phyloP scores from a whole-genome alignment of 352 stramenopile species.

The Globisporangium uncinulatum region DNA sequence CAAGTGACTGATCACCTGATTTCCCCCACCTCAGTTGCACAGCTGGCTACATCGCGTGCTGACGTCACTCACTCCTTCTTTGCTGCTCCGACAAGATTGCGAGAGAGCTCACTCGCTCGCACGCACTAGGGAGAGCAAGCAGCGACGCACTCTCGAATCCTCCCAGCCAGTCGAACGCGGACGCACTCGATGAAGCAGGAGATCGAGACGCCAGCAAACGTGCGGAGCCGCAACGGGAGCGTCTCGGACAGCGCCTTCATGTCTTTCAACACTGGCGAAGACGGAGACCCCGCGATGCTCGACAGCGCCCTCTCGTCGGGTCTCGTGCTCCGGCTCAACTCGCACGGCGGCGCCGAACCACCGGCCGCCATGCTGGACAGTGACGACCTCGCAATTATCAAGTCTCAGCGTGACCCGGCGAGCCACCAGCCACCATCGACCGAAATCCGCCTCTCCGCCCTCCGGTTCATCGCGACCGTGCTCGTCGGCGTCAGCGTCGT shows the following conservation, averaged over 20 bases:
- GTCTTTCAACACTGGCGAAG: neutral
- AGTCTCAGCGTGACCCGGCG: slow-evolving; percentile 1
- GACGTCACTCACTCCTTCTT: too few relatives aligned
- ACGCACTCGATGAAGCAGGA: neutral
- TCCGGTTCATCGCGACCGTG: slow-evolving; percentile 4
- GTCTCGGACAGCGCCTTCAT: slow-evolving; percentile 5
- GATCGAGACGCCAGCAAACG: neutral
- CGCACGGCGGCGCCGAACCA: neutral
- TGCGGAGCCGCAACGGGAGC: neutral
- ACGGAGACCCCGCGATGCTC: neutral
- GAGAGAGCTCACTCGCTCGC: too few relatives aligned
- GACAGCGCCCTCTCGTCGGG: neutral
- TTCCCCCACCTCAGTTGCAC: too few relatives aligned
- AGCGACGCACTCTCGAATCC: too few relatives aligned
- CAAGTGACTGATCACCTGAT: too few relatives aligned
- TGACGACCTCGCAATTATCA: slow-evolving; percentile 2
- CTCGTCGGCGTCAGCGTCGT: slow-evolving; percentile 7
- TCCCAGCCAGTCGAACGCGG: too few relatives aligned
- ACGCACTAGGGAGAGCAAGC: too few relatives aligned
- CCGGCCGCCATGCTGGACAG: neutral
- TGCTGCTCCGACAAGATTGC: too few relatives aligned
- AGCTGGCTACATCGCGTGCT: too few relatives aligned
- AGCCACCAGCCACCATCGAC: neutral
- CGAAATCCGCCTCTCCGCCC: slow-evolving; percentile 4
- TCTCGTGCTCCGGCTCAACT: neutral